Base-by-base conservation (phyloP, 2,329 filamentous ascomycete species). In the Aspergillus sp. region DNA sequence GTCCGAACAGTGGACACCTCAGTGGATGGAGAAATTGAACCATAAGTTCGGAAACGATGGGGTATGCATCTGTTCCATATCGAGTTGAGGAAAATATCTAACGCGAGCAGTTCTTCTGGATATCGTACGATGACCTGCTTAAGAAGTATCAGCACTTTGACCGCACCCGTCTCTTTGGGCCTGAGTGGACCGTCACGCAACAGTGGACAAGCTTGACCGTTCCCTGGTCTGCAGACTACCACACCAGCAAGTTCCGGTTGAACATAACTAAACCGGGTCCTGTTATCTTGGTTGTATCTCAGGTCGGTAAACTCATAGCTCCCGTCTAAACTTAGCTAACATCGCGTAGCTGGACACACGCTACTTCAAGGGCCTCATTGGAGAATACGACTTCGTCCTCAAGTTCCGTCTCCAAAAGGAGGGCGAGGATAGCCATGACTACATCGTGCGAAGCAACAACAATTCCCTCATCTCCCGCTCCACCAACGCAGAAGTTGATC, bases 1-100 rank as follows among this genome's bases (percentile, higher is more conserved):
- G 0, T 92, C 89, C 7, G 90, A 91, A 69, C 89, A 94, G 75
- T 96, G 92, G 92, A 94, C 90, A 1, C 82, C 90, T 0, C 88
- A 93, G 67, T 92, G 89, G 85, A 87, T 94, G 77, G 78, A 87
- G 62, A 87, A 89, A 68, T 82, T 95, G 0, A 82, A 84, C 50
- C 90, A 93, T 72, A 87, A 85, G 47, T 93, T 93, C 67, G 90
- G 91, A 45, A 89, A 92, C 66, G 91, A 93, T 68, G 91, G 90
- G 25, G 86, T 80, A 72, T 19, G 66, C 59, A 13, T 49, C 17
- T 7, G 17, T 51, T 5, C 1, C 2, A 19, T n/a, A 13, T 8
- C 17, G 23, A 50, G 22, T 23, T 25, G 9, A 17, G 30, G 11
- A 22, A 50, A 3, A 25, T 13, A 1, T 4, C 23, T 28, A 28